These are phyloP conservation scores for Albophoma yamanashiensis DNA, from an alignment of 2,329 filamentous ascomycete genomes.

Conservation along the genomic window DNA sequence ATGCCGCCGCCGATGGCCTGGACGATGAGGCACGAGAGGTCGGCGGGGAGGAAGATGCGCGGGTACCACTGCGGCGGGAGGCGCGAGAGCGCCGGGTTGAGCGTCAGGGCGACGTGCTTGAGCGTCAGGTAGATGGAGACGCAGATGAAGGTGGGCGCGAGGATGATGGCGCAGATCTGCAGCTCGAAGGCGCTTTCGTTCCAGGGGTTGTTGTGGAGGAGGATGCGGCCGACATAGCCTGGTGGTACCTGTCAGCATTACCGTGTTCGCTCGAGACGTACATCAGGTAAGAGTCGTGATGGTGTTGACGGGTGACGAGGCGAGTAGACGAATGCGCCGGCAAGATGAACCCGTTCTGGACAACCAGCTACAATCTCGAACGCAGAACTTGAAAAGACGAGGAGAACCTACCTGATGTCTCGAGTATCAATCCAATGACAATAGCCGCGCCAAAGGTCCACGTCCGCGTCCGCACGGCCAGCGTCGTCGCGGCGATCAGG, in stretches of 20 bases:
- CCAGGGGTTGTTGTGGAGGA: conserved; percentile 44
- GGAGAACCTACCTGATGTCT: conserved; percentile 32
- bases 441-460: conserved; percentile 44
- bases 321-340: not conserved
- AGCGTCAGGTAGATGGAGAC: conserved; percentile 54
- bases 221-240: conserved; percentile 44
- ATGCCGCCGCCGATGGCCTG: conserved; percentile 48
- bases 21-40: conserved; percentile 46
- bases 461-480: conserved; percentile 39
- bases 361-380: not conserved
- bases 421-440: conserved; percentile 36
- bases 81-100: conserved; percentile 39
- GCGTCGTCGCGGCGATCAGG: conserved; percentile 26
- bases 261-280: not conserved
- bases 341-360: not conserved
- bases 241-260: not conserved
- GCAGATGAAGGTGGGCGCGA: conserved; percentile 50
- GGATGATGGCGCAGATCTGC: conserved; percentile 48
- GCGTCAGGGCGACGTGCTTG: conserved; percentile 43
- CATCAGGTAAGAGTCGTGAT: not conserved
- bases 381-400: not conserved
- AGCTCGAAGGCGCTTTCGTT: conserved; percentile 42
- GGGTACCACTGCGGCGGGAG: conserved; percentile 41
- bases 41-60: conserved; percentile 47
- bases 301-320: not conserved